Base-by-base conservation (phyloP, 441 rosid species). In the Pelargonium australe region DNA sequence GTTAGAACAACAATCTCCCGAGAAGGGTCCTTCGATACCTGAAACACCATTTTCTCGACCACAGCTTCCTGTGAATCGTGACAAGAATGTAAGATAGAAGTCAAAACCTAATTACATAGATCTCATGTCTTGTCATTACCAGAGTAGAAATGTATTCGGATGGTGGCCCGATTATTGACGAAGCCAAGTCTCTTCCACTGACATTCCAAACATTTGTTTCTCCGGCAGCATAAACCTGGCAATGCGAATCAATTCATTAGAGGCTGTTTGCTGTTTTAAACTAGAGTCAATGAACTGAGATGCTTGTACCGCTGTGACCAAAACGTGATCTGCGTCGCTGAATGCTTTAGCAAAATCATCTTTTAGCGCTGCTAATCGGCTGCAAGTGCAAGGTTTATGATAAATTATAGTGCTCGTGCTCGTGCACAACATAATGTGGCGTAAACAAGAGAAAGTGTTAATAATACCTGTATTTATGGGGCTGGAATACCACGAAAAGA, bases 171-270 rank as follows among this genome's bases (percentile, higher is more conserved):
- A 69, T 31, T 20, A 80, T 71, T 11, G 75, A 58, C 37, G 69
- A 19, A 65, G 76, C 78, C 68, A 79, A 69, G 69, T 76, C 76
- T 65, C 66, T 79, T 71, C 80, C 82, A 10, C 47, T 65, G 19
- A 79, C 63, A 65, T 66, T 69, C 82, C 76, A 47, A 19, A 11
- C 5, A 51, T 70, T 70, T 10, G 43, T 23, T 66, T 76, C 80
- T 73, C 78, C 69, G 37, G 76, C 78, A 47, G 80, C 72, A 65
- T 76, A 71, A 58, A 79, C 82, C 78, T 76, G 72, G 16, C 72
- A 63, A 4, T 6, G 57, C 13, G 58, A 71, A 71, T 62, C 28
- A 11, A 28, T 51, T 25, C n/a, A 44, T 71, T 58, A 65, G 25
- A 49, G 31, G 23, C 23, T 14, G 53, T 49, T 34, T 0, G 16